phyloP scores from a whole-genome alignment of 2,329 filamentous ascomycete genomes.

The Colletotrichum simmondsii region DNA sequence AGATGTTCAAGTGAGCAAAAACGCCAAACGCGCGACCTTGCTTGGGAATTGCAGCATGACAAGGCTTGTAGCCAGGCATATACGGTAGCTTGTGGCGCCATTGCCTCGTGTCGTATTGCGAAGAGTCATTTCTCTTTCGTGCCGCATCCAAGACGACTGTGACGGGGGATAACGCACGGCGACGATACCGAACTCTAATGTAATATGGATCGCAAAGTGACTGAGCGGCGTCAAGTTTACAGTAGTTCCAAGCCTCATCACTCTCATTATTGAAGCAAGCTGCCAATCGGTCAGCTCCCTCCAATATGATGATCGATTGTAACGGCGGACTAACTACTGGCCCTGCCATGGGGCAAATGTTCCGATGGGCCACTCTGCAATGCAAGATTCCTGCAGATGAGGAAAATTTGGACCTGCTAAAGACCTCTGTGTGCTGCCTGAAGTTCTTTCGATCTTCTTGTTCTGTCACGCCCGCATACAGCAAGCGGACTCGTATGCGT shows the following conservation, averaged over 20 bases:
- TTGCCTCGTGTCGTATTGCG: not conserved
- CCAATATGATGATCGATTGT: not conserved
- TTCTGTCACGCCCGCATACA: not conserved
- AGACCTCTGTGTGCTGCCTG: not conserved
- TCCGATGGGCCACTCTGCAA: conserved; percentile 19
- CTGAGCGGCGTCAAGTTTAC: not conserved
- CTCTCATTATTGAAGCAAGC: not conserved
- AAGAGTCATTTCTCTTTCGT: not conserved
- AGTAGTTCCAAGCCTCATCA: not conserved
- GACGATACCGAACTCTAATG: not conserved
- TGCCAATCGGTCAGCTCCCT: not conserved
- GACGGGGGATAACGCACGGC: not conserved
- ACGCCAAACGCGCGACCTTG: not conserved
- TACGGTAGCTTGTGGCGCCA: no score
- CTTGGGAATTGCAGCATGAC: not conserved
- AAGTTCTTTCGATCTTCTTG: not conserved
- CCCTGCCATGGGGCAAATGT: not conserved
- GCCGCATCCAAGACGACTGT: not conserved
- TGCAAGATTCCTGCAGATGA: conserved; percentile 24
- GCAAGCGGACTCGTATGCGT: not conserved
- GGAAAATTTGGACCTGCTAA: not conserved
- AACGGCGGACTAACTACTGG: not conserved
- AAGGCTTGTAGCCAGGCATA: no score
- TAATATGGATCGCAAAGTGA: not conserved
- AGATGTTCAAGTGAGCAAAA: not conserved